A percentile compares a stretch with the other conserved stretches of the same genome.
These are phyloP conservation scores for Fomitopsis pulvina DNA, from an alignment of 768 basidiomycete species.

Conservation along the genomic window DNA sequence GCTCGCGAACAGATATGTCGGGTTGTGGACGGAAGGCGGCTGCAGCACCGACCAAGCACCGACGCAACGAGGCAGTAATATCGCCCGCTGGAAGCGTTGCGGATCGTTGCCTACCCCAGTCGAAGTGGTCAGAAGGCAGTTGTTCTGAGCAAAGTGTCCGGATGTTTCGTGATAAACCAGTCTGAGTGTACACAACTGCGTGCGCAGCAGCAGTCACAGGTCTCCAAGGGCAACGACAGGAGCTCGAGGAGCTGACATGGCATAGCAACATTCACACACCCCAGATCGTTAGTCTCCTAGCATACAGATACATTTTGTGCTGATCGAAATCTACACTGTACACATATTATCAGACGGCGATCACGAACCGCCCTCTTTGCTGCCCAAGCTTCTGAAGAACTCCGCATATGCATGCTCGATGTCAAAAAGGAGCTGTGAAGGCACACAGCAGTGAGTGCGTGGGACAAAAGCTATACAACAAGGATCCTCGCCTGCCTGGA, in stretches of 20 bases:
- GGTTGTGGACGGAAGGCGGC: background rate
- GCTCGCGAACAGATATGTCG: no score
- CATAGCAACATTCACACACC: no score
- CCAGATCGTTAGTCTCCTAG: no score
- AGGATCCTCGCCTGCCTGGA: conserved; percentile 65
- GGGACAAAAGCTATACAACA: background rate
- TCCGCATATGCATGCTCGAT: conserved; percentile 95
- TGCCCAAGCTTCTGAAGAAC: conserved; percentile 73
- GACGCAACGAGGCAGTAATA: background rate
- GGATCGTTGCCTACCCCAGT: background rate
- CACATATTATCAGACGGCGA: background rate
- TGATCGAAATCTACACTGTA: no score
- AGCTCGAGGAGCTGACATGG: no score
- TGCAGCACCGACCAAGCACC: background rate
- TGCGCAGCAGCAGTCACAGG: no score
- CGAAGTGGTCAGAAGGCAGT: background rate
- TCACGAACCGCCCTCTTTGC: conserved; percentile 26
- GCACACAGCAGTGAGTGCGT: background rate
- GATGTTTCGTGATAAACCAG: no score
- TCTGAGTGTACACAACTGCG: no score
- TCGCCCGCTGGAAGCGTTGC: background rate
- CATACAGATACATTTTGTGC: no score
- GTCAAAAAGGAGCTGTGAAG: conserved; percentile 79
- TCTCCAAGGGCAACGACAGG: no score
- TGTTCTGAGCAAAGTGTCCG: background rate